Conservation (phyloP, 2,329 filamentous ascomycete genomes). For the Zasmidium cellare region DNA sequence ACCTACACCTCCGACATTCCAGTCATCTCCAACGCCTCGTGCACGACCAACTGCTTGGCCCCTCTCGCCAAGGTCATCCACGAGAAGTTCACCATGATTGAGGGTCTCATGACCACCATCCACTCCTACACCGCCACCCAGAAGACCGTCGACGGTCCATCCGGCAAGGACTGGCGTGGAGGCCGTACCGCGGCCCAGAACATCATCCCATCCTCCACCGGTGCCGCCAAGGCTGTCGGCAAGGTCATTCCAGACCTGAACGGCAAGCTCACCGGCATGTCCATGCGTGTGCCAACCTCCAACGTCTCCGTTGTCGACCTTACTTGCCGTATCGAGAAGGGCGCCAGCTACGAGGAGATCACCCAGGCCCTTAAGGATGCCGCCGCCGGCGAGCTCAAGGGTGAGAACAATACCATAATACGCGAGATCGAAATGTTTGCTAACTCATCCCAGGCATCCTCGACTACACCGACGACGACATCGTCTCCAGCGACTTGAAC, state of each 20-base stretch:
- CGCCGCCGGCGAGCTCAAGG: constrained; percentile 80
- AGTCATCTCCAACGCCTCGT: constrained; percentile 98
- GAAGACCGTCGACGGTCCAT: constrained; percentile 98
- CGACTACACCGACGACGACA: constrained; percentile 92
- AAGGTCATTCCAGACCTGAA: constrained; percentile 98
- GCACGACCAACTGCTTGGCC: constrained; percentile 99
- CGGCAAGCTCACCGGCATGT: constrained; percentile 99
- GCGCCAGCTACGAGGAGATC: constrained; percentile 84
- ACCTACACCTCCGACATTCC: constrained; percentile 86
- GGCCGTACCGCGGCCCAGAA: constrained; percentile 98
- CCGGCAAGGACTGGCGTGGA: constrained; percentile 98
- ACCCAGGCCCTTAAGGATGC: constrained; percentile 86
- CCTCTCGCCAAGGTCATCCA: constrained; percentile 98
- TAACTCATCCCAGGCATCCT: constrained; percentile 67
- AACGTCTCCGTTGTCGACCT: constrained; percentile 99
- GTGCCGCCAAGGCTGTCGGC: constrained; percentile 99
- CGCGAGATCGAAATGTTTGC: constrained; percentile 20
- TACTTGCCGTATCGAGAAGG: constrained; percentile 91
- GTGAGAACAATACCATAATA: constrained; percentile 49
- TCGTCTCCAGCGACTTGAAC: constrained; percentile 92
- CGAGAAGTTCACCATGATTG: constrained; percentile 96
- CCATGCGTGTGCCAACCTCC: constrained; percentile 97
- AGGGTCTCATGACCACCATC: constrained; percentile 99
- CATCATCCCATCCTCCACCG: constrained; percentile 99
- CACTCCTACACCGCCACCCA: constrained; percentile 99